Conservation (phyloP, 129 eudicot species). For the Arctium lappa region DNA sequence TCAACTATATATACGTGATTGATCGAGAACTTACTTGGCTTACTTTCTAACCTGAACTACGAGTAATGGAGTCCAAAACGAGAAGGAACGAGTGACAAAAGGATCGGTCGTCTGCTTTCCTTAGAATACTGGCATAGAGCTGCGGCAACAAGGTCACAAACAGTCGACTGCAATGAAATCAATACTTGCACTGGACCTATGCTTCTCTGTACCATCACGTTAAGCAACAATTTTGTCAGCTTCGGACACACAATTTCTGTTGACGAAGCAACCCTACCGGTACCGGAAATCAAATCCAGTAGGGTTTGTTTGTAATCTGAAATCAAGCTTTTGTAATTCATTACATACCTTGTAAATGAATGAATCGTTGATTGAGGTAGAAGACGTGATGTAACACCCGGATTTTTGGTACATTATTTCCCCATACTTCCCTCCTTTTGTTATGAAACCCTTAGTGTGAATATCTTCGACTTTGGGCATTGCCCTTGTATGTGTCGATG, state of each 20-base stretch:
- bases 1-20: too few species aligned
- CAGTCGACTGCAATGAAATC: conserved; percentile 60
- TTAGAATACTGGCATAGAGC: conserved; percentile 51
- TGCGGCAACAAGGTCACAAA: conserved; percentile 59
- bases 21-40: conserved; percentile 18
- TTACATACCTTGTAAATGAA: too few species aligned
- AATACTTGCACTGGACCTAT: conserved; percentile 69
- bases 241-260: conserved; percentile 26
- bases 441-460: too few species aligned
- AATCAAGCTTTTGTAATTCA: too few species aligned
- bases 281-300: too few species aligned
- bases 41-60: conserved; percentile 91
- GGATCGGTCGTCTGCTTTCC: conserved; percentile 74
- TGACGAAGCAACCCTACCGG: neutral
- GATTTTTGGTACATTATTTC: too few species aligned
- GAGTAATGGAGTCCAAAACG: conserved; percentile 88
- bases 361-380: too few species aligned
- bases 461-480: too few species aligned
- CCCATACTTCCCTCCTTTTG: too few species aligned
- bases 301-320: too few species aligned
- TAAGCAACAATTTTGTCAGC: conserved; percentile 70
- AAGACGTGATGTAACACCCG: too few species aligned
- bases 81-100: conserved; percentile 29
- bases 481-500: too few species aligned
- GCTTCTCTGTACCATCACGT: conserved; percentile 79